These are phyloP conservation scores for Fagopyrum tataricum DNA, from an alignment of 148 eudicot genomes.

Conservation along the genomic window DNA sequence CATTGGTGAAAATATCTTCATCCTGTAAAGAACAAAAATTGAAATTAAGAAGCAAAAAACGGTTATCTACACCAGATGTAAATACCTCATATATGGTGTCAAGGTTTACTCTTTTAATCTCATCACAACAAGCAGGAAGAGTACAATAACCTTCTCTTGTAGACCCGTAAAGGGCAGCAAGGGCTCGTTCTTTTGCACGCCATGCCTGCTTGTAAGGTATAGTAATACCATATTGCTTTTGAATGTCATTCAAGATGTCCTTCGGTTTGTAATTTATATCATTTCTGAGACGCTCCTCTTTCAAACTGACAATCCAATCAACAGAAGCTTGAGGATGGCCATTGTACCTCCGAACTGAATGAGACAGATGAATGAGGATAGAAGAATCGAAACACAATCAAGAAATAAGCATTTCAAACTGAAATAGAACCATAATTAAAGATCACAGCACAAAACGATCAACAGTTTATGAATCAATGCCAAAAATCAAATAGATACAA, in stretches of 20 bases:
- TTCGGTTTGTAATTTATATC: conserved; percentile 62
- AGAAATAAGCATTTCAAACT: no score
- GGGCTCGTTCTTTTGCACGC: conserved; percentile 66
- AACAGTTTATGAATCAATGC: no score
- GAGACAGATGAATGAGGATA: no score
- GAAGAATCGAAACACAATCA: no score
- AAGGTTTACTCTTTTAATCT: conserved; percentile 41
- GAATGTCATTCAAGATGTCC: conserved; percentile 50
- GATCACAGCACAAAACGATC: no score
- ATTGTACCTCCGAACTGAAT: no score
- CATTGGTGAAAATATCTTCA: conserved; percentile 80
- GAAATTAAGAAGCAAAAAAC: conserved; percentile 19
- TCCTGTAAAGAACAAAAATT: conserved; percentile 28
- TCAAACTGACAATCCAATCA: conserved; percentile 60
- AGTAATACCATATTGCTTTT: conserved; percentile 53
- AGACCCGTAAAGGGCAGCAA: conserved; percentile 58
- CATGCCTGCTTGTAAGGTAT: conserved; percentile 73
- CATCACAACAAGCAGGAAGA: conserved; percentile 55
- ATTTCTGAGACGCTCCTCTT: conserved; percentile 45
- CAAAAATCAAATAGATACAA: no score
- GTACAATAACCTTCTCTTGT: conserved; percentile 55
- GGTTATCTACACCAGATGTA: conserved; percentile 37
- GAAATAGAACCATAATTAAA: no score
- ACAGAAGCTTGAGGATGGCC: conserved; percentile 73
- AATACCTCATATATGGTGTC: conserved; percentile 49